These are phyloP conservation scores for Neocucurbitaria cava DNA, from an alignment of 2,329 filamentous ascomycete species.

Conservation along the genomic window DNA sequence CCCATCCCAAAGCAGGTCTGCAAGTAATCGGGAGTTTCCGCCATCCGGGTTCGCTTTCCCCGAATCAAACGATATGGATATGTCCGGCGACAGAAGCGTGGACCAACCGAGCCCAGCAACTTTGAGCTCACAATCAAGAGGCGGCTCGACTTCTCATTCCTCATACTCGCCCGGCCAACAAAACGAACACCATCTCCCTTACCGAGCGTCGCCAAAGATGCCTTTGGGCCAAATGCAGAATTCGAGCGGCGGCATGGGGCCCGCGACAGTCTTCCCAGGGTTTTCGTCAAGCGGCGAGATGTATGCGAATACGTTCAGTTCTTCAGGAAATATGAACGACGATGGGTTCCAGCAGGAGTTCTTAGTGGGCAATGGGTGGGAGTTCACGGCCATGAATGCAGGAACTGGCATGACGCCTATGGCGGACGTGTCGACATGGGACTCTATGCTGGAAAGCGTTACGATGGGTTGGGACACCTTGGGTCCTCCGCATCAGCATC, in stretches of 20 bases:
- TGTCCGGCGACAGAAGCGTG: constrained; percentile 34
- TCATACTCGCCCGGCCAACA: constrained; percentile 43
- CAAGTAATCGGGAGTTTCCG: constrained; percentile 7
- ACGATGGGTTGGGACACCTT: constrained; percentile 42
- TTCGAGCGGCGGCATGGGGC: constrained; percentile 1
- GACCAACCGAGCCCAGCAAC: constrained; percentile 46
- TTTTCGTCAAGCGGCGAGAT: constrained; percentile 11
- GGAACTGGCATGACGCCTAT: constrained; percentile 42
- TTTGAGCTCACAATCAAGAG: constrained; percentile 38
- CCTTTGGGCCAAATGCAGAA: not conserved
- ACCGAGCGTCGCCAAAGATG: constrained; percentile 36
- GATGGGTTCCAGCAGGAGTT: constrained; percentile 28
- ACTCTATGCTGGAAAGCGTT: constrained; percentile 46
- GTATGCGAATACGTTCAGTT: constrained; percentile 11
- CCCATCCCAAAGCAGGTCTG: constrained; percentile 4
- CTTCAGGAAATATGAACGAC: constrained; percentile 8
- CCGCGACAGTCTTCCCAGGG: constrained; percentile 6
- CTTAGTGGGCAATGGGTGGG: constrained; percentile 43
- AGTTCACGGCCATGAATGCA: constrained; percentile 30
- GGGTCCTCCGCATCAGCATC: constrained; percentile 20
- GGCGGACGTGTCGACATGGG: constrained; percentile 41
- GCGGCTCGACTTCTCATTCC: constrained; percentile 44
- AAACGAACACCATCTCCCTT: constrained; percentile 34
- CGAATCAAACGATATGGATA: constrained; percentile 46
- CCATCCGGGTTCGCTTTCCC: constrained; percentile 19